Evolutionary conservation across 352 stramenopile species (phyloP), one percentile per base, ranked within the genome.

Genomic region (Phytophthora brassicae): DNA sequence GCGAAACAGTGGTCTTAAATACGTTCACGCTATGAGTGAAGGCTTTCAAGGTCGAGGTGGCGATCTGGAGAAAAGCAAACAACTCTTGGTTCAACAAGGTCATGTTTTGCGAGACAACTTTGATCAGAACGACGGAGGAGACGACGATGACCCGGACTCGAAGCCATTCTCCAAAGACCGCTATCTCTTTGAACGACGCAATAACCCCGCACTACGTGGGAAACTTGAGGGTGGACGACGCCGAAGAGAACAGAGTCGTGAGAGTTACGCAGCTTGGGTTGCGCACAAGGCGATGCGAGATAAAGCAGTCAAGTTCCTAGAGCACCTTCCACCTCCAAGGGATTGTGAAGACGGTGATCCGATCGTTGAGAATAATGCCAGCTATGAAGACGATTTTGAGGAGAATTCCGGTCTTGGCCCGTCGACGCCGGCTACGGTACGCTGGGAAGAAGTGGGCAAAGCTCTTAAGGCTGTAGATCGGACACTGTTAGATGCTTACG

Each of bases 391-490:
- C 31, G 62, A 71, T 22, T 74, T 67, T 23, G 44, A 83, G n/a
- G 71, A 78, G 12, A 60, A 76, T 26, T 67, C 49, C 29, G 46
- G 56, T 52, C 31, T 31, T 16, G 66, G 56, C 1, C 28, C 58
- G 41, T 45, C 66, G 16, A 73, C 72, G 14, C 66, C 57, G 4
- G 68, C 68, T 11, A 69, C 64, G 0, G 79, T 88, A 57, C 72
- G 77, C 22, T 92, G 82, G 81, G 67, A 90, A 49, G 74, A 96
- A 60, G 81, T 97, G 4, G 91, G 90, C 2, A 86, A 91, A 36
- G 88, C 89, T 12, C 77, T 97, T 19, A 97, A 97, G 54, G 82
- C 79, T 13, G 76, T 97, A 8, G 91, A 97, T 59, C 82, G 77
- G 0, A 74, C 67, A n/a, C 66, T 97, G 11, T 59, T 97, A 22